Conservation (phyloP, 176 grass and related monocot genomes). For the Melocanna baccifera region DNA sequence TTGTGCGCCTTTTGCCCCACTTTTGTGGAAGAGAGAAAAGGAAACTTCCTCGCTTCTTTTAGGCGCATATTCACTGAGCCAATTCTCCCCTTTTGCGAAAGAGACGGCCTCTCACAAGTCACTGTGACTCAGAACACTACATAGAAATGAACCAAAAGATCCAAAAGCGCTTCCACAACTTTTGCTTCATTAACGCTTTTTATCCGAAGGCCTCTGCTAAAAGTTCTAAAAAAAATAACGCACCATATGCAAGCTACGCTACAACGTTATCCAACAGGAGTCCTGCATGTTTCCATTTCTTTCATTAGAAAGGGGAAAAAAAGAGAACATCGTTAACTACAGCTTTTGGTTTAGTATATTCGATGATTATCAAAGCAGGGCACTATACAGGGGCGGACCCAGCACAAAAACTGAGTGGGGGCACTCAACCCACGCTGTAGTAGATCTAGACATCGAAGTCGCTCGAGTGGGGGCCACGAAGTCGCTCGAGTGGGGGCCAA, state of each 20-base stretch:
- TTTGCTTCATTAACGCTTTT: not conserved
- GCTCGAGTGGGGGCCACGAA: no score
- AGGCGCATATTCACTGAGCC: not conserved
- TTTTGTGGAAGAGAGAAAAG: not conserved
- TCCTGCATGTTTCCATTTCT: not conserved
- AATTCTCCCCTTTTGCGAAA: not conserved
- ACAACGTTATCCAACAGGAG: not conserved
- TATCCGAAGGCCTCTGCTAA: not conserved
- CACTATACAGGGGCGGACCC: no score
- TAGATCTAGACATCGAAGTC: no score
- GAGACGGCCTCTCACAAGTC: not conserved
- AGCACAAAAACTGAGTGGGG: no score
- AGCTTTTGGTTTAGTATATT: not conserved
- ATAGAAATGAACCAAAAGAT: conserved; percentile 2
- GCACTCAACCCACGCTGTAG: no score
- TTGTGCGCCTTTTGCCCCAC: not conserved
- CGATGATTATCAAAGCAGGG: not conserved
- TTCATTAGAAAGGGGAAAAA: not conserved
- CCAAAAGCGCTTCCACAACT: not conserved
- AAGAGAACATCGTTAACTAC: not conserved
- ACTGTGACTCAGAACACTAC: not conserved
- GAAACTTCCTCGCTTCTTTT: not conserved
- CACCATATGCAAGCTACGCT: not conserved
- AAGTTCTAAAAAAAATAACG: not conserved
- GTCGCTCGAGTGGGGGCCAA: no score